Conservation (phyloP, 108 stramenopile species). For the Skeletonema tropicum region DNA sequence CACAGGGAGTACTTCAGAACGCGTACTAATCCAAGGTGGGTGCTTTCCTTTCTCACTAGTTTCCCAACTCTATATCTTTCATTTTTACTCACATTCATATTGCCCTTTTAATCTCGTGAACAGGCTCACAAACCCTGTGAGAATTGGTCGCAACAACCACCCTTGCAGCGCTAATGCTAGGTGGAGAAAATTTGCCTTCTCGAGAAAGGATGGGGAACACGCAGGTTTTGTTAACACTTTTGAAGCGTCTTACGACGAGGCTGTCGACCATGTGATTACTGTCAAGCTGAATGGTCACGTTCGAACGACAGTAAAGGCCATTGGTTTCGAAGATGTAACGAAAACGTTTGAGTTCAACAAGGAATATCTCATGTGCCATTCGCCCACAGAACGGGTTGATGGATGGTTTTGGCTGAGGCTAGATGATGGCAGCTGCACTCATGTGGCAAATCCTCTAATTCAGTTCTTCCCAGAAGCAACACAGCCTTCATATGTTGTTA, state of each 20-base stretch:
- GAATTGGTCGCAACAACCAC: conserved; percentile 38
- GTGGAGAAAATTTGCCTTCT: conserved; percentile 49
- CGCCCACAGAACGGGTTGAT: background rate
- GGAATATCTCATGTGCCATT: conserved; percentile 43
- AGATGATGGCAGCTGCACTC: conserved; percentile 33
- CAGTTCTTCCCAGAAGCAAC: conserved; percentile 24
- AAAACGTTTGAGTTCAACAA: conserved; percentile 42
- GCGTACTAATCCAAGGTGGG: conserved; percentile 47
- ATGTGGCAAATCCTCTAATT: conserved; percentile 32
- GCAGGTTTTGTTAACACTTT: conserved; percentile 5
- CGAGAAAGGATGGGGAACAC: conserved; percentile 30
- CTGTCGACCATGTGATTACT: conserved; percentile 32
- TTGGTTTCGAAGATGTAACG: conserved; percentile 12
- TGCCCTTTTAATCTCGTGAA: background rate
- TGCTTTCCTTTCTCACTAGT: conserved; percentile 28
- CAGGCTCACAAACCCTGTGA: conserved; percentile 38
- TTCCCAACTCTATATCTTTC: conserved; percentile 34
- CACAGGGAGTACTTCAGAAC: conserved; percentile 57
- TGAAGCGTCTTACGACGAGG: conserved; percentile 20
- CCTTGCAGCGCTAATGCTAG: conserved; percentile 50
- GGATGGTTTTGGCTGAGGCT: conserved; percentile 31
- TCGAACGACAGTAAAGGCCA: conserved; percentile 36
- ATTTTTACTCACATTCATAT: background rate
- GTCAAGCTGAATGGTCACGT: conserved; percentile 49
- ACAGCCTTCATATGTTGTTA: conserved; percentile 36